phyloP scores from a whole-genome alignment of 163 green algal genomes.

The Chlamydomonas reinhardtii region DNA sequence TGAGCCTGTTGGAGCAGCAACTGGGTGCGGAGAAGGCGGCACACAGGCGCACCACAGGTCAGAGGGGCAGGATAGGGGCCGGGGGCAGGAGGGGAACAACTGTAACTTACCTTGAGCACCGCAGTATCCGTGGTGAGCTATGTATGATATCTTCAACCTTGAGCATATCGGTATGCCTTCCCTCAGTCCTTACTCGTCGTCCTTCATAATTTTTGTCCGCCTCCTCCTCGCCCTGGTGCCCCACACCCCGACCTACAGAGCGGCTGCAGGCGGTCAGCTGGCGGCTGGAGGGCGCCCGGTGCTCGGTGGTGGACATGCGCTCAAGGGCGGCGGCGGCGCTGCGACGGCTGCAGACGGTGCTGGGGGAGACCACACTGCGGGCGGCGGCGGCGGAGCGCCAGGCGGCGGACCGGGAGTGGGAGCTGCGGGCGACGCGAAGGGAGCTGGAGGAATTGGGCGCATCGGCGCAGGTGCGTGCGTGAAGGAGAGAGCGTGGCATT shows the following conservation, averaged over 20 bases:
- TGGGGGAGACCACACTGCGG: conserved; percentile 26
- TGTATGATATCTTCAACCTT: too few relatives aligned
- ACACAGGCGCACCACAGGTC: conserved; percentile 31
- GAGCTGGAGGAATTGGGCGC: conserved; percentile 7
- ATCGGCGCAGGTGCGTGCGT: background rate
- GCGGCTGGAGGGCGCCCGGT: conserved; percentile 32
- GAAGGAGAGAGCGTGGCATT: background rate
- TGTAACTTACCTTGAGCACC: too few relatives aligned
- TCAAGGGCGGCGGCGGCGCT: conserved; percentile 17
- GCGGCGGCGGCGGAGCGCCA: conserved; percentile 15
- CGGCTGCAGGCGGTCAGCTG: conserved; percentile 4
- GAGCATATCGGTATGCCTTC: too few relatives aligned
- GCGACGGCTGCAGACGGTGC: conserved; percentile 24
- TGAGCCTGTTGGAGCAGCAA: conserved; percentile 24
- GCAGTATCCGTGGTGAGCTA: too few relatives aligned
- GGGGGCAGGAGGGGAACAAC: too few relatives aligned
- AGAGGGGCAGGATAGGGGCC: background rate
- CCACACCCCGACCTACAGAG: background rate
- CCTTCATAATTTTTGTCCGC: too few relatives aligned
- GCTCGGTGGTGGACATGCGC: conserved; percentile 9
- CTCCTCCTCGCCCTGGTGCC: background rate
- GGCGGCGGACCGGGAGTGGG: background rate
- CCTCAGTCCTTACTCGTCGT: too few relatives aligned
- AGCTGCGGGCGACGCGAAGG: background rate
- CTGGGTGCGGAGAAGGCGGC: conserved; percentile 31